Percentiles rank a stretch among this genome's conserved stretches.
Conservation (phyloP, 108 stramenopile species). For the Nitzschia sp. region DNA sequence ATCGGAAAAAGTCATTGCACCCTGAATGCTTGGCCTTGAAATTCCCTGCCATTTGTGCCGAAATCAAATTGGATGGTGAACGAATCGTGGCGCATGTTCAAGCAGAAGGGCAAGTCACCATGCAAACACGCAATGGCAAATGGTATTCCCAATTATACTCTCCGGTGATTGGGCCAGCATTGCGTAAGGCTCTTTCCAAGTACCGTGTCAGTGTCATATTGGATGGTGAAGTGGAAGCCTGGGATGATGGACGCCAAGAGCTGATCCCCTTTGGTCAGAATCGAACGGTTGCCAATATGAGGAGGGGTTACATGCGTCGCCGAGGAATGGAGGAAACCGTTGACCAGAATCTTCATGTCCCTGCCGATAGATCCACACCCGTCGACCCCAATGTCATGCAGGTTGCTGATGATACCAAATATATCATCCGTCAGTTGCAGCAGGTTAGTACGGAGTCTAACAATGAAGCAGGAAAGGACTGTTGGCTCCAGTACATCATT, state of each 20-base stretch:
- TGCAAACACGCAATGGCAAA: constrained; percentile 47
- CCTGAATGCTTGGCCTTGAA: constrained; percentile 50
- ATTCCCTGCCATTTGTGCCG: constrained; percentile 73
- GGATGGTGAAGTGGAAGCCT: constrained; percentile 82
- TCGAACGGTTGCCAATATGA: constrained; percentile 62
- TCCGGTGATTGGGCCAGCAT: constrained; percentile 72
- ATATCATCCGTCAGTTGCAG: not conserved
- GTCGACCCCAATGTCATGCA: constrained; percentile 26
- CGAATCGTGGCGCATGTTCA: constrained; percentile 64
- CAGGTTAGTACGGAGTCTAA: constrained; percentile 2
- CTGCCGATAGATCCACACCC: not conserved
- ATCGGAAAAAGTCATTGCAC: constrained; percentile 11
- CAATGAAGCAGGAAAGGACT: constrained; percentile 38
- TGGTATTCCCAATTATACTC: constrained; percentile 65
- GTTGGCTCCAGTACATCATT: constrained; percentile 68
- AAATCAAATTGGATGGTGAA: constrained; percentile 88
- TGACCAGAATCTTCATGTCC: constrained; percentile 60
- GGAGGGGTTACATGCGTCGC: constrained; percentile 47
- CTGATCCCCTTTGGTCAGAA: constrained; percentile 77
- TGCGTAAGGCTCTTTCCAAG: constrained; percentile 61
- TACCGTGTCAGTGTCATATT: constrained; percentile 75
- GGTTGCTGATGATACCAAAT: constrained; percentile 17
- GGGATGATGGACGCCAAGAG: constrained; percentile 58
- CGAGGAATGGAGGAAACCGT: constrained; percentile 60
- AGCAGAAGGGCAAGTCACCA: constrained; percentile 51